Conservation (phyloP, 139 green algal genomes). For the Picochlorum sp. region DNA sequence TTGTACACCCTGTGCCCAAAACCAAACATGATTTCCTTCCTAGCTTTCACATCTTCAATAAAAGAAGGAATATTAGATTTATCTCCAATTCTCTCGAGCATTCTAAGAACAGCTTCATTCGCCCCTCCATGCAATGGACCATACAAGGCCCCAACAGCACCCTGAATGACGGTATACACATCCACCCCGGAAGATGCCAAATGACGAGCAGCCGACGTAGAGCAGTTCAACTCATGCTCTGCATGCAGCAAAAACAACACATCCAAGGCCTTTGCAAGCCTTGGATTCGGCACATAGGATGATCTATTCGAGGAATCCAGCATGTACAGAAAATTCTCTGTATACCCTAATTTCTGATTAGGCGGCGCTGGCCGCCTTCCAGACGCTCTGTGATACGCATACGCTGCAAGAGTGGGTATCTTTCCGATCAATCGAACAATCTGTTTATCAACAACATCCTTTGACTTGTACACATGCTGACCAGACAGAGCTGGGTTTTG, state of each 20-base stretch:
- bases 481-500: conserved; percentile 87
- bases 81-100: conserved; percentile 85
- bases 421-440: conserved; percentile 86
- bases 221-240: conserved; percentile 99
- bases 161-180: conserved; percentile 75
- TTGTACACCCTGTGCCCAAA: conserved; percentile 99
- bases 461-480: conserved; percentile 79
- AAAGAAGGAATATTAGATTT: conserved; percentile 67
- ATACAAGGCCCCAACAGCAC: conserved; percentile 93
- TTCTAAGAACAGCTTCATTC: conserved; percentile 96
- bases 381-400: conserved; percentile 87
- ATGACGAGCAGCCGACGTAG: conserved; percentile 71
- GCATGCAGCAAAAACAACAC: conserved; percentile 96
- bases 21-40: conserved; percentile 84
- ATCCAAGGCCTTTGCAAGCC: conserved; percentile 72
- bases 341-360: conserved; percentile 80
- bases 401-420: conserved; percentile 79
- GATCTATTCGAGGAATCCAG: conserved; percentile 63
- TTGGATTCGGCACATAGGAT: conserved; percentile 78
- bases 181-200: conserved; percentile 81
- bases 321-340: conserved; percentile 97
- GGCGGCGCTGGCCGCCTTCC: conserved; percentile 65
- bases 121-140: conserved; percentile 94
- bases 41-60: conserved; percentile 62
- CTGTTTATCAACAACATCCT: conserved; percentile 92